Percentiles rank a stretch among this genome's conserved stretches.
These are phyloP conservation scores for Exsudoporus frostii DNA, from an alignment of 768 basidiomycete genomes.

Conservation along the genomic window DNA sequence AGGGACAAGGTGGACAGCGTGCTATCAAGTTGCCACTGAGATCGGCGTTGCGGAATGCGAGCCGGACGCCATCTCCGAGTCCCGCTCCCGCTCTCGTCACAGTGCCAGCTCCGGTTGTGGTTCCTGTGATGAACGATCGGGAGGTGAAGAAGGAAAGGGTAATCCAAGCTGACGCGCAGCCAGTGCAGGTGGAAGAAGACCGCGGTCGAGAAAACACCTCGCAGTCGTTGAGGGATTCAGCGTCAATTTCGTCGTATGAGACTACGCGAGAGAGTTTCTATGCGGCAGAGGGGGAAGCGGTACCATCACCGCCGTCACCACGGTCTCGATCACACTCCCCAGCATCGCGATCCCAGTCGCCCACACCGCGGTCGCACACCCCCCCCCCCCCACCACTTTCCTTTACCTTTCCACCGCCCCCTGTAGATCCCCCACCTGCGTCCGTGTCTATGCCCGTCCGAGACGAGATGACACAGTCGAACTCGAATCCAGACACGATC, in stretches of 20 bases:
- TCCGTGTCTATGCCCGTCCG: neutral
- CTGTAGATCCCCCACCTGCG: constrained; percentile 5
- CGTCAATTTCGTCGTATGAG: constrained; percentile 57
- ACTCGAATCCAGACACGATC: neutral
- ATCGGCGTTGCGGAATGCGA: constrained; percentile 58
- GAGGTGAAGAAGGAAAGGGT: neutral
- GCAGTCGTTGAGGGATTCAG: constrained; percentile 16
- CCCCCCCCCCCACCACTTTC: neutral
- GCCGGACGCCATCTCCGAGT: constrained; percentile 48
- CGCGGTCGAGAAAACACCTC: neutral
- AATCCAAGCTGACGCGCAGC: neutral
- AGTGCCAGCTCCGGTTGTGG: neutral
- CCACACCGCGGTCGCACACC: neutral
- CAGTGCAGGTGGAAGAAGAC: neutral
- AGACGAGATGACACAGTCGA: neutral
- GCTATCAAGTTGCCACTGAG: constrained; percentile 51
- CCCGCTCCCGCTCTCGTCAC: neutral
- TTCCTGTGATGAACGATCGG: neutral
- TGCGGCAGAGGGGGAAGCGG: constrained; percentile 22
- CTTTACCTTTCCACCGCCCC: constrained; percentile 18
- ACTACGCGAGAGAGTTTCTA: constrained; percentile 58
- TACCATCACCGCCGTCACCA: neutral
- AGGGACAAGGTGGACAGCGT: constrained; percentile 6
- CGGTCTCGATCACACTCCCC: neutral
- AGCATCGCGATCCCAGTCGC: neutral